Evolutionary conservation across 768 basidiomycete genomes (phyloP), one percentile per base, ranked within the genome.

Genomic region (Naganishia friedmannii): DNA sequence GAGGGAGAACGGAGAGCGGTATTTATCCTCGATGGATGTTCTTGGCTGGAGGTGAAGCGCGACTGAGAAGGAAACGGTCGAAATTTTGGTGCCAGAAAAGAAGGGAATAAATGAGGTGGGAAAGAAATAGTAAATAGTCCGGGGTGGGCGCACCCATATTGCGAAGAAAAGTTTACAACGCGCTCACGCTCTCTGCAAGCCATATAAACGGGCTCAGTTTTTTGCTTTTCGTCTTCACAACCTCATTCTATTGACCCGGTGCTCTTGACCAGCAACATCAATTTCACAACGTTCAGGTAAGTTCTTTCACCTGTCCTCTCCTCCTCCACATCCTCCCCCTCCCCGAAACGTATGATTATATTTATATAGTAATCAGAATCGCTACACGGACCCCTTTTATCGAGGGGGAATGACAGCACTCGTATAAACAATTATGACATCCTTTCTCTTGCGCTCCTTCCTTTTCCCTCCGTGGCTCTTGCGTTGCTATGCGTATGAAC

Each of bases 311-410:
- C 29, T 12, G 6, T 23, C 8, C 37, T 32, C 12, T 37, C 48
- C 65, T 37, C 48, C 46, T 26, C n/a, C 32, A 9, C 3, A 17
- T 48, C 26, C 19, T n/a, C 8, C 21, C 28, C 65, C 37, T 53
- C 12, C 34, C 65, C 48, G 26, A 31, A 26, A 54, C 46, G 69
- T n/a, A 69, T 69, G 68, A 70, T 70, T 70, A 70, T 65, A 70
- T 32, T 21, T 19, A 53, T 53, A 70, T 65, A 53, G 63, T 70
- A 63, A 65, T 65, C 69, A 70, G 69, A 70, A 70, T 70, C 69
- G 69, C 69, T 70, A 70, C 69, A 70, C 63, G 58, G 69, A 70
- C 60, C 60, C 26, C 29, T 34, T 31, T 39, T 51, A 19, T 39
- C 9, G 26, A 29, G 42, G 37, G 65, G 48, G 53, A 65, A 60